Base-by-base conservation (phyloP, 1,284 basidiomycete genomes). In the Microbotryum intermedium region DNA sequence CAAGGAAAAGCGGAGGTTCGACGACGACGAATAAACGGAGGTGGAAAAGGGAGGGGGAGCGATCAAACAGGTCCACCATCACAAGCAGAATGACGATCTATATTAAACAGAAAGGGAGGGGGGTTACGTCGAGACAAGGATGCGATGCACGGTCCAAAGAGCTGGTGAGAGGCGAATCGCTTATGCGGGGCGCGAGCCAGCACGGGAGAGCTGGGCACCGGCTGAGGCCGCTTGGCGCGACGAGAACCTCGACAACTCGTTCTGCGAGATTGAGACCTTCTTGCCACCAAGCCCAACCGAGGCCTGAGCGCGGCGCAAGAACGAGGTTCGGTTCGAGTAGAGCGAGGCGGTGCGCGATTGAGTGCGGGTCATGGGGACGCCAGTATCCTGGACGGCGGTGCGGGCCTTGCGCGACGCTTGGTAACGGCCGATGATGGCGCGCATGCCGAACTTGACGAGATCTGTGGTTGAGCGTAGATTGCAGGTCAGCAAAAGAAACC, bases 381-480 rank as follows among this genome's bases (percentile, higher is more conserved):
- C 88, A 46, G 77, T 77, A 47, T 78, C 77, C 61, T 77, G 72
- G 58, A 77, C 73, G 39, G 76, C 76, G 58, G 80, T 77, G 46
- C 72, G 60, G 75, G 71, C 81, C 80, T 75, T 84, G 61, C 60
- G 64, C 13, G 62, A 83, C 88, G 86, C 57, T 80, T 75, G 64
- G 60, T 69, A 69, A 67, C 70, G 80, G 78, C 86, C 87, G 81
- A 97, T 93, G 75, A 91, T 78, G 50, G 84, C 86, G 80, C 93
- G 91, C 87, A 95, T 92, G 57, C 80, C 85, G 75, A 95, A 95
- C 82, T 97, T 97, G 83, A 97, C 86, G 75, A 84, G 83, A 78
- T 97, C 93, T 61, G 97, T 84, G 64, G 93, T 91, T 69, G 88
- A 76, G n/a, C n/a, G n/a, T n/a, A n/a, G n/a, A n/a, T n/a, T n/a